Conservation (phyloP, 2,329 filamentous ascomycete genomes). For the Paraphoma chrysanthemicola region DNA sequence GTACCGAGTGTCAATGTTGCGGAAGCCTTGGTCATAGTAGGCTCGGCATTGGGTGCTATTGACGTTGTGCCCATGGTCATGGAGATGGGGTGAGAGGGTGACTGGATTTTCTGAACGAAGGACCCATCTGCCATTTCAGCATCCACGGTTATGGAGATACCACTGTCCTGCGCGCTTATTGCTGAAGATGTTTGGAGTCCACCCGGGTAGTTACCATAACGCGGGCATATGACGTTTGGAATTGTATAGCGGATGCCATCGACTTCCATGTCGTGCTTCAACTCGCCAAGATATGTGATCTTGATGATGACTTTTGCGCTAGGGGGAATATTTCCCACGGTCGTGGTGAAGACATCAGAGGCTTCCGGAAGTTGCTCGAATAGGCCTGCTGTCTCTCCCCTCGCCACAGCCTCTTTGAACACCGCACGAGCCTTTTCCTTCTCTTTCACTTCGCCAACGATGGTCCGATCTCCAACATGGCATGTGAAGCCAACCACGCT, state of each 20-base stretch:
- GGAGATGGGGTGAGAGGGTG: conserved; percentile 71
- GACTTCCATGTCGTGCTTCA: conserved; percentile 73
- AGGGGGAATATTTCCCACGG: conserved; percentile 71
- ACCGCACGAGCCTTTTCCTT: conserved; percentile 66
- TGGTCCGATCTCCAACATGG: conserved; percentile 65
- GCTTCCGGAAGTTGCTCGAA: conserved; percentile 67
- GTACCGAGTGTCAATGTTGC: conserved; percentile 64
- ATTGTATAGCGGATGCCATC: conserved; percentile 74
- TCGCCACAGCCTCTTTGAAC: conserved; percentile 65
- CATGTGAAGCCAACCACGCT: conserved; percentile 73
- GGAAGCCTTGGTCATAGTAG: conserved; percentile 66
- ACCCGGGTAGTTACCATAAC: conserved; percentile 64
- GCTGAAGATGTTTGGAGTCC: conserved; percentile 28
- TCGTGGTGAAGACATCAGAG: conserved; percentile 72
- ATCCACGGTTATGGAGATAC: conserved; percentile 65
- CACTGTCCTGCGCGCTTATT: conserved; percentile 28
- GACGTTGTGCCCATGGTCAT: conserved; percentile 69
- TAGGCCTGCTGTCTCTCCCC: conserved; percentile 69
- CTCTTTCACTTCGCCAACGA: conserved; percentile 72
- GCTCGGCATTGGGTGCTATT: conserved; percentile 52
- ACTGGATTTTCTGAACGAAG: conserved; percentile 68
- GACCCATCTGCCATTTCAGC: conserved; percentile 64
- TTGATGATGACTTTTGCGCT: conserved; percentile 64
- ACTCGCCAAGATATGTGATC: conserved; percentile 71
- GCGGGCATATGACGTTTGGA: conserved; percentile 70